These are phyloP conservation scores for Ogataea nonfermentans DNA, from an alignment of 805 yeast species.

Conservation along the genomic window DNA sequence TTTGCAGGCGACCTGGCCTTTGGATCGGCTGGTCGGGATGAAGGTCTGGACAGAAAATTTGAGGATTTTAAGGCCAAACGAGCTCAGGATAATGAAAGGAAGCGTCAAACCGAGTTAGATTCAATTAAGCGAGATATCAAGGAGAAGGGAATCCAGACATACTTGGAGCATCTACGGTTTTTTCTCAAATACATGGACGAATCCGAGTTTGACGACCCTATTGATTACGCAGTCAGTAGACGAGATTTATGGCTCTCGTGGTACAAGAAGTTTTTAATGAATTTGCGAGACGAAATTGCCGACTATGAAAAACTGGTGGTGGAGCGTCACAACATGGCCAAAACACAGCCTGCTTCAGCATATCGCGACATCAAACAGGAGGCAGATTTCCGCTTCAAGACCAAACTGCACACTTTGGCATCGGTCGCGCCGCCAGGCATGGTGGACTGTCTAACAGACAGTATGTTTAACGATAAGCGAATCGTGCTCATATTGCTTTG, in stretches of 20 bases:
- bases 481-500: slow-evolving; percentile 30
- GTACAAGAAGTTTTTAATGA: slow-evolving; percentile 25
- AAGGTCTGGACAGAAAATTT: slow-evolving; percentile 14
- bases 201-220: slow-evolving; percentile 32
- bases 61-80: slow-evolving; percentile 16
- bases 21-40: slow-evolving; percentile 23
- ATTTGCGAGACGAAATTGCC: slow-evolving; percentile 17
- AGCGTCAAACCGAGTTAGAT: slow-evolving; percentile 15
- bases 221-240: slow-evolving; percentile 33
- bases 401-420: slow-evolving; percentile 20
- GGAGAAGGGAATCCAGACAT: slow-evolving; percentile 24
- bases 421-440: slow-evolving; percentile 17
- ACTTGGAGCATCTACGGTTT: slow-evolving; percentile 31
- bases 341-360: slow-evolving; percentile 1
- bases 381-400: slow-evolving; percentile 14
- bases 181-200: slow-evolving; percentile 34
- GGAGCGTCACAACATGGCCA: slow-evolving; percentile 9
- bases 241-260: slow-evolving; percentile 32
- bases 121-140: slow-evolving; percentile 15
- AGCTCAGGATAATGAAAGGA: slow-evolving; percentile 13
- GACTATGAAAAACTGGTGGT: slow-evolving; percentile 18
- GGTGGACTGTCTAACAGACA: slow-evolving; percentile 18
- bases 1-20: slow-evolving; percentile 34
- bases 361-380: slow-evolving; percentile 13
- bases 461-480: slow-evolving; percentile 31